Percentiles rank a stretch among this genome's conserved stretches.
Evolutionary conservation across 345 rosid species (phyloP).

Genomic region (Mangifera indica): DNA sequence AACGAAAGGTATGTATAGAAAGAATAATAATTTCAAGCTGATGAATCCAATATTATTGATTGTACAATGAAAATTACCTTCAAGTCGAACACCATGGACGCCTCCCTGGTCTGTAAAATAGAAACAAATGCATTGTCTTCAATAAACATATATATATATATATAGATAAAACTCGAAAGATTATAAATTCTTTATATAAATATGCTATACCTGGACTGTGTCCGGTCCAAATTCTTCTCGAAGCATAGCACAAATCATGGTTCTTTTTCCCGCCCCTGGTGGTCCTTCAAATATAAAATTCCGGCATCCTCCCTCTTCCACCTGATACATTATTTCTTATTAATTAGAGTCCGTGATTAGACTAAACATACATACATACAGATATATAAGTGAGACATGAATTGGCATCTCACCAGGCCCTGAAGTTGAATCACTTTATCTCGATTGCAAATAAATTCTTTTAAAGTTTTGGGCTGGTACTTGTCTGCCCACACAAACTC

Average conservation of each 20-base stretch:
- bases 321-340: neutral
- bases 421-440: slow-evolving; percentile 40
- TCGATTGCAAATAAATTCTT: slow-evolving; percentile 57
- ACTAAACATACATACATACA: too few species aligned
- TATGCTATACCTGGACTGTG: slow-evolving; percentile 32
- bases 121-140: neutral
- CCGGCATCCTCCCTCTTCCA: slow-evolving; percentile 20
- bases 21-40: too few species aligned
- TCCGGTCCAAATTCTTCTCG: slow-evolving; percentile 51
- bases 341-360: too few species aligned
- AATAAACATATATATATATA: neutral
- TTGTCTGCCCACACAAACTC: slow-evolving; percentile 47
- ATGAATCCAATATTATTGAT: neutral
- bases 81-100: slow-evolving; percentile 35
- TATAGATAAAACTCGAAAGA: too few species aligned
- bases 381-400: neutral
- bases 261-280: slow-evolving; percentile 61
- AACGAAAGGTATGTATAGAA: too few species aligned
- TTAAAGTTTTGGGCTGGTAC: slow-evolving; percentile 44
- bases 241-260: slow-evolving; percentile 64
- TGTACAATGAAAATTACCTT: slow-evolving; percentile 32
- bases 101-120: slow-evolving; percentile 42
- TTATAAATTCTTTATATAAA: too few species aligned
- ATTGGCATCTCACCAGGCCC: slow-evolving; percentile 26
- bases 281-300: slow-evolving; percentile 65